Conservation (phyloP, 768 basidiomycete genomes). For the Glaciozyma antarctica region DNA sequence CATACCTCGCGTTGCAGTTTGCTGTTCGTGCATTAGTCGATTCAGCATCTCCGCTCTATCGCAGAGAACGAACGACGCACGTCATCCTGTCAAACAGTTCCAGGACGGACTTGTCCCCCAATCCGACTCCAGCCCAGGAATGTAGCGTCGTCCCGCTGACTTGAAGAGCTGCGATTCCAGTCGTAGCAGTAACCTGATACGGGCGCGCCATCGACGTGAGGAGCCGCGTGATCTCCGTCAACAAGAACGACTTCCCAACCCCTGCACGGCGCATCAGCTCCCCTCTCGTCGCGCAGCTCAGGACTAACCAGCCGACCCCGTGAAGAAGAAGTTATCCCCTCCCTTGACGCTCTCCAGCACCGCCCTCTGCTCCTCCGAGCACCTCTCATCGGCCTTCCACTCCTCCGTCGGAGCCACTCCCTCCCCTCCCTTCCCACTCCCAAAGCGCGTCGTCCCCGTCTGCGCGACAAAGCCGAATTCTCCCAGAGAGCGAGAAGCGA, state of each 20-base stretch:
- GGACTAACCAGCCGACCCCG: slow-evolving; percentile 36
- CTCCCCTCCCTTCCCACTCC: slow-evolving; percentile 11
- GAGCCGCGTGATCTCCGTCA: slow-evolving; percentile 32
- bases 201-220: slow-evolving; percentile 9
- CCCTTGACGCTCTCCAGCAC: slow-evolving; percentile 58
- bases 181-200: slow-evolving; percentile 69
- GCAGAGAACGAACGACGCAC: neutral
- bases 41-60: neutral
- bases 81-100: neutral
- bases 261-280: slow-evolving; percentile 15
- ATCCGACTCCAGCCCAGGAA: slow-evolving; percentile 82
- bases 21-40: neutral
- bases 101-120: slow-evolving; percentile 52
- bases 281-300: neutral
- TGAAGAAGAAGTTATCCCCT: slow-evolving; percentile 52
- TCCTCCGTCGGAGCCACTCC: neutral
- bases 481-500: slow-evolving; percentile 5
- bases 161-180: slow-evolving; percentile 94
- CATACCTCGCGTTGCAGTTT: slow-evolving; percentile 30
- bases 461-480: slow-evolving; percentile 16
- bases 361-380: slow-evolving; percentile 59
- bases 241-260: slow-evolving; percentile 38
- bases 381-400: slow-evolving; percentile 19
- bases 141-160: slow-evolving; percentile 92
- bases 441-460: slow-evolving; percentile 17